These are phyloP conservation scores for Colletotrichum sp. DNA, from an alignment of 2,329 filamentous ascomycete genomes.

Conservation along the genomic window DNA sequence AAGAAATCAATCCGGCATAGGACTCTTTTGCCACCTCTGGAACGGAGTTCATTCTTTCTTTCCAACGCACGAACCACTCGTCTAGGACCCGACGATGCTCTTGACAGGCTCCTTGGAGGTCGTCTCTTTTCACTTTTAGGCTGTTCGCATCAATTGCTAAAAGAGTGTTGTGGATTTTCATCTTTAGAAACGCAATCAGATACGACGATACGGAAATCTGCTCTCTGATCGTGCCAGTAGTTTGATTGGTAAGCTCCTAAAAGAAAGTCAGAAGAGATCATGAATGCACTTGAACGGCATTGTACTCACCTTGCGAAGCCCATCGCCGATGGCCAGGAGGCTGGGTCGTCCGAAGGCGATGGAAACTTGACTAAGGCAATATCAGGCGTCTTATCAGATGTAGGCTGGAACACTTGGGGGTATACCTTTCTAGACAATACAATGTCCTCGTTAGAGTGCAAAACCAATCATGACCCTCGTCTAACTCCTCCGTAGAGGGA, in stretches of 20 bases:
- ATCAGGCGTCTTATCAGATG: neutral
- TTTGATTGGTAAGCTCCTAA: neutral
- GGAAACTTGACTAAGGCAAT: neutral
- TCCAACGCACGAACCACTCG: neutral
- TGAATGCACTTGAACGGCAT: neutral
- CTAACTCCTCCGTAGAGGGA: neutral
- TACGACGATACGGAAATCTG: neutral
- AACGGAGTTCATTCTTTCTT: neutral
- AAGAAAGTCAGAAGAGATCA: neutral
- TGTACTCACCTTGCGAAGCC: neutral
- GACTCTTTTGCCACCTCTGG: neutral
- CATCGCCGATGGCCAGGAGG: neutral
- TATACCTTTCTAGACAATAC: neutral
- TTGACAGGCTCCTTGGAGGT: neutral
- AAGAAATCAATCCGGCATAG: neutral
- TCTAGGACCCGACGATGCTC: neutral
- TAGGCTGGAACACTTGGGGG: neutral
- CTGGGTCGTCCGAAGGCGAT: neutral
- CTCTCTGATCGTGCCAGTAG: neutral
- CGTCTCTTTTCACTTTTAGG: neutral
- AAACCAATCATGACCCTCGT: neutral
- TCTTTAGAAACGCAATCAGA: neutral
- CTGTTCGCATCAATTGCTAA: neutral
- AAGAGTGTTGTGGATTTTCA: neutral
- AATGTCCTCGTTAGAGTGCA: neutral